Evolutionary conservation across 2,329 filamentous ascomycete species (phyloP).

Genomic region (Colletotrichum shisoi): DNA sequence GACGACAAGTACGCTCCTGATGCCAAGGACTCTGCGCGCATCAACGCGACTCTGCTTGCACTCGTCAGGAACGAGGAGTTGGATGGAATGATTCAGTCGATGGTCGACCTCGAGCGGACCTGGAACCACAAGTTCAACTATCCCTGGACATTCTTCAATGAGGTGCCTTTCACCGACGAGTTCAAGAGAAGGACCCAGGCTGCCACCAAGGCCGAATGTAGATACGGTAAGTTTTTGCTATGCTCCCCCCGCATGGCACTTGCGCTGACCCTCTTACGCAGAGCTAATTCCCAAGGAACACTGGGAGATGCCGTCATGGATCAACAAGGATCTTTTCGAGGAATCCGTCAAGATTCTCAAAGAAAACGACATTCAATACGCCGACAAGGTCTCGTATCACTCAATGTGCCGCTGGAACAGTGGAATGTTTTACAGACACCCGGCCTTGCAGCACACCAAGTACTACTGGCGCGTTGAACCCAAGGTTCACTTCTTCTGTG

Average conservation of each 20-base stretch:
- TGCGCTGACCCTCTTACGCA: constrained; percentile 48
- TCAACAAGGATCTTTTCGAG: constrained; percentile 83
- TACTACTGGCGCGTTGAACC: constrained; percentile 99
- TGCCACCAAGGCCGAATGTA: constrained; percentile 85
- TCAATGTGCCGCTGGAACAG: constrained; percentile 99
- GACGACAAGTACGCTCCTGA: constrained; percentile 81
- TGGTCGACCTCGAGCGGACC: constrained; percentile 89
- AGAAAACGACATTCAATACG: constrained; percentile 89
- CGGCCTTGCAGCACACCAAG: constrained; percentile 78
- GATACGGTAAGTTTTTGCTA: constrained; percentile 70
- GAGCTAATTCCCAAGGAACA: constrained; percentile 93
- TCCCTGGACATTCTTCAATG: constrained; percentile 99
- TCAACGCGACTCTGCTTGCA: constrained; percentile 90
- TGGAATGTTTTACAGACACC: constrained; percentile 96
- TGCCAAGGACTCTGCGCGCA: constrained; percentile 78
- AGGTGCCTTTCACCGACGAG: constrained; percentile 89
- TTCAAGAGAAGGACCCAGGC: constrained; percentile 85
- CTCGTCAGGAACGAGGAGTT: constrained; percentile 94
- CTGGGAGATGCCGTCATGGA: constrained; percentile 92
- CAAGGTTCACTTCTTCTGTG: constrained; percentile 99
- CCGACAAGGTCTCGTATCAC: constrained; percentile 87
- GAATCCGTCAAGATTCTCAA: constrained; percentile 85
- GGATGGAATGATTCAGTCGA: constrained; percentile 81
- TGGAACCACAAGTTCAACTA: constrained; percentile 99
- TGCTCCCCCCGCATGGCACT: background rate